Evolutionary conservation across 2,329 filamentous ascomycete species (phyloP).

Genomic region (Trichoderma sp.): DNA sequence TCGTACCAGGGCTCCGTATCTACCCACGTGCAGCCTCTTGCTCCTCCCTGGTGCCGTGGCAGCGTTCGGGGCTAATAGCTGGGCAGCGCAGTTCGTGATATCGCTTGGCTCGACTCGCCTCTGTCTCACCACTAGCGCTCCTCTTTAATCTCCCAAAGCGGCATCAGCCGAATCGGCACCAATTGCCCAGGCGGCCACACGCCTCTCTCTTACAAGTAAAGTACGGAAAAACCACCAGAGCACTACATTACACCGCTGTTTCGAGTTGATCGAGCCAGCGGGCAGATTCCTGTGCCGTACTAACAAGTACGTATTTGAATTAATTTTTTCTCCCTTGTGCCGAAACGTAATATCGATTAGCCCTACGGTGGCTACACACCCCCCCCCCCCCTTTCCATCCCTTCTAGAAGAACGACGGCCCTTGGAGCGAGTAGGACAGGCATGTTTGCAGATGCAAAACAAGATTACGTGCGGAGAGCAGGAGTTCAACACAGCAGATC

Average conservation of each 20-base stretch:
- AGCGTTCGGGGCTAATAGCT: background rate
- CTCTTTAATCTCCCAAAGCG: conserved; percentile 14
- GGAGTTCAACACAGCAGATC: conserved; percentile 14
- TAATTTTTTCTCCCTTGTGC: background rate
- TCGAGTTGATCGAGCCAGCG: conserved; percentile 21
- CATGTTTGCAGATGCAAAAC: conserved; percentile 12
- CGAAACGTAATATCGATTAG: background rate
- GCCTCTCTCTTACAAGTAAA: background rate
- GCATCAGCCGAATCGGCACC: conserved; percentile 17
- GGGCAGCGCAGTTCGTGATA: background rate
- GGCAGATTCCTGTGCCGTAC: conserved; percentile 20
- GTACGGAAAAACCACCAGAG: background rate
- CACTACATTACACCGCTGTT: conserved; percentile 17
- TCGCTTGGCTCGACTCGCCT: background rate
- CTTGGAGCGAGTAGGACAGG: background rate
- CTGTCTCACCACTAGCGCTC: conserved; percentile 18
- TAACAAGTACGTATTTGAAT: background rate
- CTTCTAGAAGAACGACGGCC: background rate
- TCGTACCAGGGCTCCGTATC: conserved; percentile 7
- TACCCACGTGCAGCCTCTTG: background rate
- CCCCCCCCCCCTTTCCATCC: background rate
- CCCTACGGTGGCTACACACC: background rate
- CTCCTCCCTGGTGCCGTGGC: background rate
- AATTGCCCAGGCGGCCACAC: background rate
- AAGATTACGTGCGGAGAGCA: conserved; percentile 17